Conservation (phyloP, 768 basidiomycete species). For the Cyclocybe cylindracea region DNA sequence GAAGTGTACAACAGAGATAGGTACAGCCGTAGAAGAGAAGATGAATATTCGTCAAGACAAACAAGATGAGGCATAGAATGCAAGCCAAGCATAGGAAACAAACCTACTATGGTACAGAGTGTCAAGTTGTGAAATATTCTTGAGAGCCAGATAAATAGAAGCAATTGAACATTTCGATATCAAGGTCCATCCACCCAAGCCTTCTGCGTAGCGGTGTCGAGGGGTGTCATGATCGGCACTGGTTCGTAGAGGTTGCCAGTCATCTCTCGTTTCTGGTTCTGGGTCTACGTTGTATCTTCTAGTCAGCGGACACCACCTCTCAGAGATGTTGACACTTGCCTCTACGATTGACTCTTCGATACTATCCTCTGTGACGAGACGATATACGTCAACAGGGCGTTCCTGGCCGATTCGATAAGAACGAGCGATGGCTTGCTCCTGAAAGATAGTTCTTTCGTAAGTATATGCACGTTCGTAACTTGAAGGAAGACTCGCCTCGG, state of each 20-base stretch:
- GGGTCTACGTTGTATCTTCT: neutral
- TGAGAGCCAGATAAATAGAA: too few species aligned
- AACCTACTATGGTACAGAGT: too few species aligned
- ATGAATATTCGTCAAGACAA: too few species aligned
- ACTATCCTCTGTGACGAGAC: conserved; percentile 8
- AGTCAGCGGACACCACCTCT: too few species aligned
- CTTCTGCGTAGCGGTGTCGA: neutral
- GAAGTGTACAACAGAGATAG: too few species aligned
- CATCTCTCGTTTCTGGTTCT: neutral
- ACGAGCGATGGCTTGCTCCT: conserved; percentile 24
- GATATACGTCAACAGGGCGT: conserved; percentile 12
- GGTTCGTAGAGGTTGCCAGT: neutral
- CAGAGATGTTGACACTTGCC: conserved; percentile 13
- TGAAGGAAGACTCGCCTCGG: conserved; percentile 11
- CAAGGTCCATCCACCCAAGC: neutral
- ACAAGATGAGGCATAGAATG: too few species aligned
- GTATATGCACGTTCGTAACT: neutral
- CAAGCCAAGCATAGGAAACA: too few species aligned
- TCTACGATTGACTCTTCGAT: conserved; percentile 26
- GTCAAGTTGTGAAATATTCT: too few species aligned
- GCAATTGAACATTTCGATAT: neutral
- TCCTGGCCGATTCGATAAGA: conserved; percentile 18
- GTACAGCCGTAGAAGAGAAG: too few species aligned
- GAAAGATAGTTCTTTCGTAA: neutral
- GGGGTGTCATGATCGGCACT: neutral